phyloP scores from a whole-genome alignment of 345 rosid genomes.

The Cardiospermum halicacabum region DNA sequence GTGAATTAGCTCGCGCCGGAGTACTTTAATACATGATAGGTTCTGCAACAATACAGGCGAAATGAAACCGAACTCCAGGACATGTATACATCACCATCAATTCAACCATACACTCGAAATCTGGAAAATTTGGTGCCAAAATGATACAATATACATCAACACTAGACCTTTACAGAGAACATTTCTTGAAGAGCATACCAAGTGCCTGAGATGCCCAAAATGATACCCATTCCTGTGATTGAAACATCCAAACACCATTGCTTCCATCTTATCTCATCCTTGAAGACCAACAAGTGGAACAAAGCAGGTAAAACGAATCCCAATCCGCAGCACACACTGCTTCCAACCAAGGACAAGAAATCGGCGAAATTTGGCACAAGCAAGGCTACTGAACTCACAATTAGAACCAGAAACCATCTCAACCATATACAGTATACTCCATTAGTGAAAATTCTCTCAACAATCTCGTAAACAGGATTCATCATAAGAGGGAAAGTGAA shows the following conservation, averaged over 20 bases:
- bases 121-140: conserved; percentile 70
- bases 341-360: conserved; percentile 83
- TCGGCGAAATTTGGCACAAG: conserved; percentile 83
- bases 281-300: conserved; percentile 77
- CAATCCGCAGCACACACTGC: conserved; percentile 75
- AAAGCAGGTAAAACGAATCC: conserved; percentile 77
- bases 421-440: conserved; percentile 73
- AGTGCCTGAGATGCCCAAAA: conserved; percentile 68
- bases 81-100: conserved; percentile 75
- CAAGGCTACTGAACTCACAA: conserved; percentile 59
- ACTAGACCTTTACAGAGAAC: conserved; percentile 39
- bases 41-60: conserved; percentile 55
- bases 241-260: conserved; percentile 50
- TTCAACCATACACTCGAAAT: conserved; percentile 80
- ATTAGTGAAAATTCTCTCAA: conserved; percentile 59
- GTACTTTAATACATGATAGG: background rate
- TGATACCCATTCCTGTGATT: conserved; percentile 48
- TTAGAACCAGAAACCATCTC: conserved; percentile 67
- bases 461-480: conserved; percentile 84
- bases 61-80: conserved; percentile 65
- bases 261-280: conserved; percentile 68
- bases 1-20: conserved; percentile 35
- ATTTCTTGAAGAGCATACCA: conserved; percentile 71
- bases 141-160: conserved; percentile 31
- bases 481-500: conserved; percentile 94